Evolutionary conservation across 2,329 filamentous ascomycete genomes (phyloP).

Genomic region (Bipolaris victoriae): DNA sequence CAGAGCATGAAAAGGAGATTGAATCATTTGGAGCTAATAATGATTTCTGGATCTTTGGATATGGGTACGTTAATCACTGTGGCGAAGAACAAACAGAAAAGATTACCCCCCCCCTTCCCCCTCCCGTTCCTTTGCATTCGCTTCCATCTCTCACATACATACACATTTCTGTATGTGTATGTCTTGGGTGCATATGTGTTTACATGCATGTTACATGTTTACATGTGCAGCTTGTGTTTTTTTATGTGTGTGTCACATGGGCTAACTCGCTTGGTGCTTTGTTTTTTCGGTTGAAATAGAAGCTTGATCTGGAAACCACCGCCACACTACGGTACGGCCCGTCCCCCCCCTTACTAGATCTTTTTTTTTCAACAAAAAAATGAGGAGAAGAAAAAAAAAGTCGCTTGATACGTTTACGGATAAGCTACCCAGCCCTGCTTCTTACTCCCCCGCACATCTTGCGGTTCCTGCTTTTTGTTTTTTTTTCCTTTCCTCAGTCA

Average conservation of each 20-base stretch:
- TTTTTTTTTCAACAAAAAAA: not conserved
- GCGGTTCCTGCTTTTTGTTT: not conserved
- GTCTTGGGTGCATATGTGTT: too few relatives aligned
- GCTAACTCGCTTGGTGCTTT: not conserved
- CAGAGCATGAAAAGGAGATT: conserved; percentile 36
- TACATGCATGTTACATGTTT: too few relatives aligned
- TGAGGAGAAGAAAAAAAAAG: not conserved
- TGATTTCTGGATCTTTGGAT: conserved; percentile 97
- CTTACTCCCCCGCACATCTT: too few relatives aligned
- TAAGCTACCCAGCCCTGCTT: too few relatives aligned
- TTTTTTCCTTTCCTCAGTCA: not conserved
- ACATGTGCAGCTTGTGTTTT: not conserved
- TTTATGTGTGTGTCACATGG: not conserved
- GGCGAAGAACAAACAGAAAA: too few relatives aligned
- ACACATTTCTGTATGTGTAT: not conserved
- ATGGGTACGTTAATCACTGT: conserved; percentile 68
- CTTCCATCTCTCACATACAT: not conserved
- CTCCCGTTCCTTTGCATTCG: not conserved
- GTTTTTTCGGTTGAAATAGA: conserved; percentile 53
- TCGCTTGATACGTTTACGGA: too few relatives aligned
- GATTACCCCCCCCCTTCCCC: too few relatives aligned
- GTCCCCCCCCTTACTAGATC: not conserved
- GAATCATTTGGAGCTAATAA: conserved; percentile 50
- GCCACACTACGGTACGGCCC: conserved; percentile 80
- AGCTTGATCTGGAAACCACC: conserved; percentile 98